Evolutionary conservation across 805 yeast genomes (phyloP).

Genomic region (Sugiyamaella lignohabitans): DNA sequence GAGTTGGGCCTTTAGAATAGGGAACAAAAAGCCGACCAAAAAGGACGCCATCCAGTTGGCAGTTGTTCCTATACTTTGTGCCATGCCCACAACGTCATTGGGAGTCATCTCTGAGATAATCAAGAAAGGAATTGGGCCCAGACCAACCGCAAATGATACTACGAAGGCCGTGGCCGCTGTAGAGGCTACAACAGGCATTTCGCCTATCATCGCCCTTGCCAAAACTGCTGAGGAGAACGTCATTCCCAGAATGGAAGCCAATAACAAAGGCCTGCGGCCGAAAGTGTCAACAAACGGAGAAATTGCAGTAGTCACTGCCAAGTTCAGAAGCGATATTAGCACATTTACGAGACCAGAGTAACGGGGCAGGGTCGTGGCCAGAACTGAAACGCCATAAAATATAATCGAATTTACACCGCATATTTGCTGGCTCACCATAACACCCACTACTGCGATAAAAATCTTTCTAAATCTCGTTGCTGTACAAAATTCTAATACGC

Average conservation of each 20-base stretch:
- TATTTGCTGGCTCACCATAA: slow-evolving; percentile 81
- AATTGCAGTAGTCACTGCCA: slow-evolving; percentile 63
- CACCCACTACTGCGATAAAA: slow-evolving; percentile 57
- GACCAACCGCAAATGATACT: slow-evolving; percentile 79
- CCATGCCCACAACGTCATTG: slow-evolving; percentile 67
- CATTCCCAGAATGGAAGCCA: slow-evolving; percentile 64
- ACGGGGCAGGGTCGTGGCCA: slow-evolving; percentile 64
- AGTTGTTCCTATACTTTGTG: slow-evolving; percentile 89
- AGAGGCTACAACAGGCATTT: slow-evolving; percentile 21
- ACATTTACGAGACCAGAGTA: slow-evolving; percentile 69
- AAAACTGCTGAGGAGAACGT: slow-evolving; percentile 55
- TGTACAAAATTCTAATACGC: slow-evolving; percentile 40
- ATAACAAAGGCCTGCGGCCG: slow-evolving; percentile 70
- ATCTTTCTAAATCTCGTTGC: slow-evolving; percentile 50
- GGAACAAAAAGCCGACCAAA: slow-evolving; percentile 66
- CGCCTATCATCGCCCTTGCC: slow-evolving; percentile 51
- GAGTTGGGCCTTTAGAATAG: slow-evolving; percentile 52
- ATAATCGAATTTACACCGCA: slow-evolving; percentile 90
- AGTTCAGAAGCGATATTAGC: slow-evolving; percentile 66
- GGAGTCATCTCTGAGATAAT: slow-evolving; percentile 86
- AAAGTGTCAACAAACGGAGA: slow-evolving; percentile 68
- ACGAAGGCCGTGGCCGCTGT: slow-evolving; percentile 67
- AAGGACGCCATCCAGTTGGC: slow-evolving; percentile 92
- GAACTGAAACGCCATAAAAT: slow-evolving; percentile 84
- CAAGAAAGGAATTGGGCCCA: slow-evolving; percentile 94